These are phyloP conservation scores for Ustilago shanxiensis DNA, from an alignment of 1,284 basidiomycete species.

Conservation along the genomic window DNA sequence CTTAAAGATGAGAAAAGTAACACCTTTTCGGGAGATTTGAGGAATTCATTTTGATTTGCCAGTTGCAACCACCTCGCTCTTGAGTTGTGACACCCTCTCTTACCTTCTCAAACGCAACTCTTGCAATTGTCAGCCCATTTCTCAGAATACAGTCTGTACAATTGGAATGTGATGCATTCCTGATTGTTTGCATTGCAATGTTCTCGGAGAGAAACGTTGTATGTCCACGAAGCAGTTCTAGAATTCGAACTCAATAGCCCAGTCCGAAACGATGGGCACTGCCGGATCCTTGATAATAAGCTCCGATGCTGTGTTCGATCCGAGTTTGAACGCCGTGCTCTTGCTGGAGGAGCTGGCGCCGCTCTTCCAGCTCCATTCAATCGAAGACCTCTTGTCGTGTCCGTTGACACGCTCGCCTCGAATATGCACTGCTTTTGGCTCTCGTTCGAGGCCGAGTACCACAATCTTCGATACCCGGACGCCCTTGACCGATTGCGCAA, in stretches of 20 bases:
- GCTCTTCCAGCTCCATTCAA: slow-evolving; percentile 56
- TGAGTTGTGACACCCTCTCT: background rate
- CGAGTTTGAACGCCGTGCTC: slow-evolving; percentile 19
- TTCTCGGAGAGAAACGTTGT: background rate
- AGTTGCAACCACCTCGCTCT: background rate
- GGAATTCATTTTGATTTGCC: background rate
- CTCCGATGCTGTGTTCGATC: slow-evolving; percentile 45
- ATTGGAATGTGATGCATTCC: background rate
- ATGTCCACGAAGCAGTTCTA: background rate
- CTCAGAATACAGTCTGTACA: background rate
- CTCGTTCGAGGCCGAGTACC: slow-evolving; percentile 60
- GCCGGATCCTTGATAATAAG: slow-evolving; percentile 64
- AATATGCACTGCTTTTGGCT: slow-evolving; percentile 41
- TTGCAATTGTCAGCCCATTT: background rate
- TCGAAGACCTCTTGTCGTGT: background rate
- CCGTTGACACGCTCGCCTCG: slow-evolving; percentile 30
- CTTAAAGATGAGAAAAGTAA: background rate
- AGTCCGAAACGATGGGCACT: slow-evolving; percentile 56
- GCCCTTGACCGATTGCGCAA: slow-evolving; percentile 49
- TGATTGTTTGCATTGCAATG: background rate
- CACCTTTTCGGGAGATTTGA: background rate
- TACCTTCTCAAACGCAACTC: background rate
- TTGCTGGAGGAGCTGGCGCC: slow-evolving; percentile 39
- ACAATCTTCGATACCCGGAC: slow-evolving; percentile 66
- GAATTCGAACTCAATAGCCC: slow-evolving; percentile 55